Conservation (phyloP, 129 eudicot species). For the Flaveria sonorensis region DNA sequence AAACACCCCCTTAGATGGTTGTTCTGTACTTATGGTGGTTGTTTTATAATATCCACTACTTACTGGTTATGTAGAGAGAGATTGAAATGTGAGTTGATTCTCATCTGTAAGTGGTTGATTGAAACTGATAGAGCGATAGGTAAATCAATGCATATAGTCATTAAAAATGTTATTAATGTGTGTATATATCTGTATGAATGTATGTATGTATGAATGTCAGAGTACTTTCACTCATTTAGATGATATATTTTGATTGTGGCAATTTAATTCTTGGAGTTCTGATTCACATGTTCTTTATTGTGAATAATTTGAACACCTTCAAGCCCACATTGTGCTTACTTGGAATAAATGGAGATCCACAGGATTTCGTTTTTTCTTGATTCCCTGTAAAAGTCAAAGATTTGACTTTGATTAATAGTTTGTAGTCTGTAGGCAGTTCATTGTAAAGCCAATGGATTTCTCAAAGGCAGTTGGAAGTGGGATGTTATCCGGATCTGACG, state of each 20-base stretch:
- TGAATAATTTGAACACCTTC: background rate
- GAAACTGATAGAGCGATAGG: background rate
- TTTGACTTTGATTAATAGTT: slow-evolving; percentile 18
- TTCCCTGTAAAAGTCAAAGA: background rate
- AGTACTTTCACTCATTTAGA: background rate
- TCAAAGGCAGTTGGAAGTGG: slow-evolving; percentile 45
- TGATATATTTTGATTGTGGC: background rate
- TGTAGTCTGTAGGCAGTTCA: slow-evolving; percentile 27
- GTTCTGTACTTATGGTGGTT: slow-evolving; percentile 2
- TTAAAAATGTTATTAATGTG: background rate
- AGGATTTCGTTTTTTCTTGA: slow-evolving; percentile 11
- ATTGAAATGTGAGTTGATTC: background rate
- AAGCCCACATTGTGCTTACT: slow-evolving; percentile 14
- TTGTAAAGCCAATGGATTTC: slow-evolving; percentile 32
- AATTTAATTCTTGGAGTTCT: background rate
- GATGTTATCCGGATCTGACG: slow-evolving; percentile 41
- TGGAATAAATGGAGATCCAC: slow-evolving; percentile 30
- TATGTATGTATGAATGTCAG: background rate
- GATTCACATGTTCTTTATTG: background rate
- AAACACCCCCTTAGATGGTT: background rate
- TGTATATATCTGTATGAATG: background rate
- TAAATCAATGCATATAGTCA: slow-evolving; percentile 7
- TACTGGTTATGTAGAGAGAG: slow-evolving; percentile 3
- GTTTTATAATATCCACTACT: slow-evolving; percentile 2
- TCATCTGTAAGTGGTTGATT: background rate